Base-by-base conservation (phyloP, 2,329 filamentous ascomycete species). In the Penicillium oxalicum region DNA sequence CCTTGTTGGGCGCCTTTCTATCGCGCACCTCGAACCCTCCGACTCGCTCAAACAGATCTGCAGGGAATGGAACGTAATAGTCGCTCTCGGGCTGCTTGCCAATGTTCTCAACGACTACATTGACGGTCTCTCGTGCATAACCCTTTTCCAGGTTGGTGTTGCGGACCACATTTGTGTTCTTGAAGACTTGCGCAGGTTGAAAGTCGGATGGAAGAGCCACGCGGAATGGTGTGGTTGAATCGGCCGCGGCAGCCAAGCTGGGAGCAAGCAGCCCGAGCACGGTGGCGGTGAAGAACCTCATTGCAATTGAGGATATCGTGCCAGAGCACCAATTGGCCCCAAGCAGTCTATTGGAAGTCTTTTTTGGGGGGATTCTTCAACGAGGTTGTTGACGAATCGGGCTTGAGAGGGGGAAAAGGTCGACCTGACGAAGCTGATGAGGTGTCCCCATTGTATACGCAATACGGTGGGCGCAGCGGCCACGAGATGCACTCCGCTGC, bases 101-200 rank as follows among this genome's bases (percentile, higher is more conserved):
- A 58, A 87, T 77, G 69, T 98, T 98, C 75, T 96, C 87, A 55
- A 98, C 82, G 44, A 95, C 78, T n/a, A 95, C 85, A 72, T 97
- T 96, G 77, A 96, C 82, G 11, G 84, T 86, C 72, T 97, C 91
- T 66, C 90, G 85, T 47, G 84, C 83, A 64, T 93, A 97, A 59
- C 83, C 87, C 77, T 96, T 97, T 72, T 97, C 91, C 50, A 96
- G 73, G 58, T 95, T 95, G 65, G 94, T 85, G 56, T 87, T 84
- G 62, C 93, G 87, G 44, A 97, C 86, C 28, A 97, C 73, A 69
- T 98, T 97, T 70, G 79, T 80, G 72, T 98, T 96, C 74, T 91
- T 89, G 76, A 95, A 98, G 58, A 91, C 87, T 67, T 89, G 87
- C 11, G 91, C 86, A 46, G 91, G 90, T 70, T 81, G 86, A 76